phyloP scores from a whole-genome alignment of 768 basidiomycete genomes.

The Phlebiopsis flavidoalba region DNA sequence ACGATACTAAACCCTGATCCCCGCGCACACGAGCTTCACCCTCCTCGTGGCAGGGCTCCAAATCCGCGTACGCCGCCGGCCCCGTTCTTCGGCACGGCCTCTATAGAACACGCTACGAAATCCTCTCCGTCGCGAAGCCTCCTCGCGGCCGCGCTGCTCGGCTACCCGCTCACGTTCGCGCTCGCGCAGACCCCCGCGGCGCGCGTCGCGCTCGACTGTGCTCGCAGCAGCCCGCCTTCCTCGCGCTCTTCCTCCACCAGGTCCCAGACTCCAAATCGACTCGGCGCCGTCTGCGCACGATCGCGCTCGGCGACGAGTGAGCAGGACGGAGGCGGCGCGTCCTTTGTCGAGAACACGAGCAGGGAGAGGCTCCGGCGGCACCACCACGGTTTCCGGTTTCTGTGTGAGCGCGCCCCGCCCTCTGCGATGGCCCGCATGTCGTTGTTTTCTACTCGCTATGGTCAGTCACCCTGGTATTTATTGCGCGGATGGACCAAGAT shows the following conservation, averaged over 20 bases:
- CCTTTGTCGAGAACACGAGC: not conserved
- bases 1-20: not conserved
- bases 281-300: conserved; percentile 1
- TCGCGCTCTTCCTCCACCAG: conserved; percentile 19
- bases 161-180: conserved; percentile 50
- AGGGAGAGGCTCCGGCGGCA: not conserved
- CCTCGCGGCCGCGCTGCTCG: conserved; percentile 38
- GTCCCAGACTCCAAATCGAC: conserved; percentile 11
- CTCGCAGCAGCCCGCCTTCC: conserved; percentile 29
- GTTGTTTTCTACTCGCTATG: no score
- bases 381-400: not conserved
- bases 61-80: conserved; percentile 17
- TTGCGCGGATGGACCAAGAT: not conserved
- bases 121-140: conserved; percentile 23
- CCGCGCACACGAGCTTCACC: conserved; percentile 20
- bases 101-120: no score
- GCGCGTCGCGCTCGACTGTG: conserved; percentile 40
- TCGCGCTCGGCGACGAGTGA: conserved; percentile 1
- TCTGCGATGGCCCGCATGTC: no score
- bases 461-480: no score
- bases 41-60: conserved; percentile 20
- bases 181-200: conserved; percentile 19
- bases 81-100: conserved; percentile 13
- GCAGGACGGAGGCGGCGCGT: not conserved
- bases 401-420: not conserved